Evolutionary conservation across 805 yeast species (phyloP).

Genomic region (Metschnikowia arizonensis): DNA sequence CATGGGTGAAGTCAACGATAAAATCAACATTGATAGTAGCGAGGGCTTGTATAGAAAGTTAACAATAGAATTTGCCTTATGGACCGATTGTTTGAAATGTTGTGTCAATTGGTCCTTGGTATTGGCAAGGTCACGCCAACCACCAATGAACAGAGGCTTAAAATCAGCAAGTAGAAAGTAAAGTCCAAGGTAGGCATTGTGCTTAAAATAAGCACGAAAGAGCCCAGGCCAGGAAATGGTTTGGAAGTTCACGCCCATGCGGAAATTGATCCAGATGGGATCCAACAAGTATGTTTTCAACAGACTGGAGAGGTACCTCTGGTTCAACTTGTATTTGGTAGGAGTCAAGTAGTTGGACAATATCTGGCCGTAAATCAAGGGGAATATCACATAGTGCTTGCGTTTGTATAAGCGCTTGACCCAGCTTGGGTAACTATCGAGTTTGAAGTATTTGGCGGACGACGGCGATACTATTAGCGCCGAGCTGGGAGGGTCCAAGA

Average conservation of each 20-base stretch:
- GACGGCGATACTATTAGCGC: slow-evolving; percentile 28
- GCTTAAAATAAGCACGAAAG: slow-evolving; percentile 23
- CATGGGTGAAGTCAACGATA: slow-evolving; percentile 33
- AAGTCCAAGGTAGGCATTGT: slow-evolving; percentile 21
- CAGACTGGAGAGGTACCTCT: slow-evolving; percentile 30
- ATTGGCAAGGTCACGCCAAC: slow-evolving; percentile 8
- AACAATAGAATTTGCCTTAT: slow-evolving; percentile 28
- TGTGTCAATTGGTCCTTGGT: slow-evolving; percentile 1
- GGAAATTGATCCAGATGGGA: slow-evolving; percentile 41
- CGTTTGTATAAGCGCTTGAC: slow-evolving; percentile 23
- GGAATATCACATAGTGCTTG: slow-evolving; percentile 33
- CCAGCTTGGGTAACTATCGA: slow-evolving; percentile 21
- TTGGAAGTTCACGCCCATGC: slow-evolving; percentile 25
- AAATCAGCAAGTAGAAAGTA: slow-evolving; percentile 20
- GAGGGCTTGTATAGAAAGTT: slow-evolving; percentile 38
- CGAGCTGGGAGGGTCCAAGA: slow-evolving; percentile 33
- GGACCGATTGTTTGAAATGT: slow-evolving; percentile 2
- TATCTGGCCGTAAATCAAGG: slow-evolving; percentile 36
- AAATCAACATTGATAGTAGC: slow-evolving; percentile 30
- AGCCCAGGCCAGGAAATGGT: slow-evolving; percentile 30
- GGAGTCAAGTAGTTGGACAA: slow-evolving; percentile 41
- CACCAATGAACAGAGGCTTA: slow-evolving; percentile 21
- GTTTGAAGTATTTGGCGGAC: slow-evolving; percentile 23
- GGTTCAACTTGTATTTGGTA: slow-evolving; percentile 32
- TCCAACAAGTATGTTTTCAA: slow-evolving; percentile 31